Evolutionary conservation across 352 stramenopile genomes (phyloP).

Genomic region (Phytophthora hibernalis): DNA sequence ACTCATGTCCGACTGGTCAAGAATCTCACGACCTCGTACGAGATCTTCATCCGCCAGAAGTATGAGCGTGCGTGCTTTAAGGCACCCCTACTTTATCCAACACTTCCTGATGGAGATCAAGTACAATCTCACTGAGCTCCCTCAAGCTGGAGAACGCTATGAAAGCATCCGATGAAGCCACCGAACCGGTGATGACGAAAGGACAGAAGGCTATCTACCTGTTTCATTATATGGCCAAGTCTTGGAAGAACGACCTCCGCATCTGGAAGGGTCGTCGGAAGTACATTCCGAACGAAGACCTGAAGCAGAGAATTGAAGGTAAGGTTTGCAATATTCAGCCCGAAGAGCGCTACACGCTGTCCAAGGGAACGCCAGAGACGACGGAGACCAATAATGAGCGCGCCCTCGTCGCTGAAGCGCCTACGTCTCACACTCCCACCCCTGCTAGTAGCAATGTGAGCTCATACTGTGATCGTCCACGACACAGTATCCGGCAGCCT

Average conservation of each 20-base stretch:
- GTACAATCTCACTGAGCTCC: constrained; percentile 7
- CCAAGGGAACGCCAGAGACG: constrained; percentile 5
- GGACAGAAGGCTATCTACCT: constrained; percentile 6
- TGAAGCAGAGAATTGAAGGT: constrained; percentile 6
- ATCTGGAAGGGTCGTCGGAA: constrained; percentile 1
- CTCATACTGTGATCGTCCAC: not conserved
- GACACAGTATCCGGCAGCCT: constrained; percentile 29
- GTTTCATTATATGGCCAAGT: constrained; percentile 1
- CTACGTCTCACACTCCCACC: not conserved
- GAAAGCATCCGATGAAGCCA: constrained; percentile 10
- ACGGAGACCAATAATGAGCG: not conserved
- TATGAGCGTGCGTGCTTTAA: too few relatives aligned
- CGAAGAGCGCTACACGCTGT: constrained; percentile 11
- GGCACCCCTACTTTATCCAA: not conserved
- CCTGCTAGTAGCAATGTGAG: too few relatives aligned
- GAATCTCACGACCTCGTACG: too few relatives aligned
- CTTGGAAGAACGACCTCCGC: constrained; percentile 7
- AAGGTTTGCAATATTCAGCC: constrained; percentile 1
- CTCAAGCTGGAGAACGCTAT: constrained; percentile 17
- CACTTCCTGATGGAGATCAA: not conserved
- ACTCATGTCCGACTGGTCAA: too few relatives aligned
- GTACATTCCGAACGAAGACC: constrained; percentile 11
- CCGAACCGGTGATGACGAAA: constrained; percentile 15
- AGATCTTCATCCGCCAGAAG: too few relatives aligned
- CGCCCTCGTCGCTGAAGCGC: not conserved